phyloP scores from a whole-genome alignment of 208 protist species.

The Leptomonas seymouri region DNA sequence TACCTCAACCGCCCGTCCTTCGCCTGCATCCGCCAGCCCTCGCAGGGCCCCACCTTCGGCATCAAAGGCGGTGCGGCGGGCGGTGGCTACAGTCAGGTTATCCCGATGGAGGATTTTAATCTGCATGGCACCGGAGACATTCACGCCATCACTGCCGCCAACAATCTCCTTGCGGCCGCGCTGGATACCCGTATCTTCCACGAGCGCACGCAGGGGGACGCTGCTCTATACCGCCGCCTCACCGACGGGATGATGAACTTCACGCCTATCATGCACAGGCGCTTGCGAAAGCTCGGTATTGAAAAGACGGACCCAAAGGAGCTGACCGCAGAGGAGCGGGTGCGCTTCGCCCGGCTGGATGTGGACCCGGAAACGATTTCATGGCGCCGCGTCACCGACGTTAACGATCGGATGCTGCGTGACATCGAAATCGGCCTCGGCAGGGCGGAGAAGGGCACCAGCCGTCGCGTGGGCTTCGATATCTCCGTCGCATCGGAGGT shows the following conservation, averaged over 20 bases:
- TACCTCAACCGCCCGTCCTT: constrained; percentile 94
- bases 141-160: constrained; percentile 98
- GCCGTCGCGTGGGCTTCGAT: constrained; percentile 94
- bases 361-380: constrained; percentile 97
- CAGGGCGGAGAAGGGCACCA: constrained; percentile 88
- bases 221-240: constrained; percentile 85
- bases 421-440: constrained; percentile 95
- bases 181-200: constrained; percentile 98
- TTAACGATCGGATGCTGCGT: constrained; percentile 97
- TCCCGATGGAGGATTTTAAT: constrained; percentile 98
- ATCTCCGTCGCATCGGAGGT: constrained; percentile 98
- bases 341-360: constrained; percentile 95
- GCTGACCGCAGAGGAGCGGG: constrained; percentile 88
- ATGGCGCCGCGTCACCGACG: constrained; percentile 97
- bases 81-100: constrained; percentile 97
- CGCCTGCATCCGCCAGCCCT: constrained; percentile 97
- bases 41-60: constrained; percentile 97
- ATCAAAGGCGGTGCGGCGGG: constrained; percentile 98
- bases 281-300: constrained; percentile 95
- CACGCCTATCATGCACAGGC: constrained; percentile 89
- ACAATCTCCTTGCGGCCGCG: constrained; percentile 97
- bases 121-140: constrained; percentile 99
- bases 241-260: constrained; percentile 83
- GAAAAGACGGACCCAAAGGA: constrained; percentile 88
- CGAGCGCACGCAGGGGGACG: constrained; percentile 94